Percentiles rank a stretch among this genome's conserved stretches.
Evolutionary conservation across 768 basidiomycete species (phyloP).

Genomic region (Lactifluus subvellereus): DNA sequence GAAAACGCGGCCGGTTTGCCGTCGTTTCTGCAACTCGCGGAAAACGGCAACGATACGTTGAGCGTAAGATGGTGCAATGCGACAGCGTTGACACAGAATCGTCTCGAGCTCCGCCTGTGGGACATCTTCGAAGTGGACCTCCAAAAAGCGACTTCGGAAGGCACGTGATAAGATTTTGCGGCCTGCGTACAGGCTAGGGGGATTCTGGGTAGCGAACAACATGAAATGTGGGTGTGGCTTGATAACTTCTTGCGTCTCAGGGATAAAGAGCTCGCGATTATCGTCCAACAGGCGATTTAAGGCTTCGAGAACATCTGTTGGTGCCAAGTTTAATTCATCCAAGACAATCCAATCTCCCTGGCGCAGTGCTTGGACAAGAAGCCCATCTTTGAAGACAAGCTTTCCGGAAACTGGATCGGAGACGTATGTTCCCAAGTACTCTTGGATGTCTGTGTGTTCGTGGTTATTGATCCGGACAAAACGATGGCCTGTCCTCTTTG

Average conservation of each 20-base stretch:
- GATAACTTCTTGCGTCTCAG: conserved; percentile 93
- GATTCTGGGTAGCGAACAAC: conserved; percentile 98
- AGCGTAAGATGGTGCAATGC: conserved; percentile 90
- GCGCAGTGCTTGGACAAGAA: conserved; percentile 87
- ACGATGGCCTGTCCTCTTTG: conserved; percentile 84
- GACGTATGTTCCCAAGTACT: conserved; percentile 94
- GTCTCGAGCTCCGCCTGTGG: conserved; percentile 90
- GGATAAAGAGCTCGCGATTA: conserved; percentile 91
- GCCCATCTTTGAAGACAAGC: conserved; percentile 88
- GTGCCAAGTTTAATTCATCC: conserved; percentile 95
- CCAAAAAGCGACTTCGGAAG: conserved; percentile 94
- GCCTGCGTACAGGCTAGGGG: conserved; percentile 91
- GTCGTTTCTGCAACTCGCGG: conserved; percentile 84
- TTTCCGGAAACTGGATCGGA: conserved; percentile 92
- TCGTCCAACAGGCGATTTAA: conserved; percentile 95
- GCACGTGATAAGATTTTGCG: conserved; percentile 92
- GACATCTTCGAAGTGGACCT: conserved; percentile 96
- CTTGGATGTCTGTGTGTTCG: conserved; percentile 98
- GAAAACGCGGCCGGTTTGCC: conserved; percentile 88
- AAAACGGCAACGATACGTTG: conserved; percentile 89
- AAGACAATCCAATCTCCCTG: conserved; percentile 96
- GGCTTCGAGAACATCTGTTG: conserved; percentile 96
- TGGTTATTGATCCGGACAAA: conserved; percentile 99
- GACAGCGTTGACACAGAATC: conserved; percentile 88
- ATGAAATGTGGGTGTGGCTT: conserved; percentile 93